Conservation (phyloP, 768 basidiomycete genomes). For the Kockovaella imperatae region DNA sequence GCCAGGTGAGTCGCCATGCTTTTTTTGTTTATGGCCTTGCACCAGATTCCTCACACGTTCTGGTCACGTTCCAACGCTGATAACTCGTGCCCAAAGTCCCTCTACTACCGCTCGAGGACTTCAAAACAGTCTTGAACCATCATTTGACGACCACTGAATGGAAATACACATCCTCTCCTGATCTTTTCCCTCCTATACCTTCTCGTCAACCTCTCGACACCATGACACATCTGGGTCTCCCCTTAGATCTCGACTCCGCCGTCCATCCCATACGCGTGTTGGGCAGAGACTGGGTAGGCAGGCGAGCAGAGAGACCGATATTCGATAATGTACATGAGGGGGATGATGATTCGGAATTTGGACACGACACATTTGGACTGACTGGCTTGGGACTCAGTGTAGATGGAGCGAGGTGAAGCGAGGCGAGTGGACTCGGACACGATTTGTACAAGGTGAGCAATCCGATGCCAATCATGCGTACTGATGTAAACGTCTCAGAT, state of each 20-base stretch:
- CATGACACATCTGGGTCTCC: no score
- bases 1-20: not conserved
- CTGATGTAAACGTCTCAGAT: no score
- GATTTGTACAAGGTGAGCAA: no score
- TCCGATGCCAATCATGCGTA: no score
- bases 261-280: slow-evolving; percentile 19
- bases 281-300: slow-evolving; percentile 16
- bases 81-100: slow-evolving; percentile 6
- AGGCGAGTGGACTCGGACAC: no score
- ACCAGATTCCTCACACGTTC: no score
- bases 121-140: slow-evolving; percentile 25
- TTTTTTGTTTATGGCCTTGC: not conserved
- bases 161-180: slow-evolving; percentile 13
- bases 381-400: no score
- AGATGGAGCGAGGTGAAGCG: no score
- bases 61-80: not conserved
- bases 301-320: not conserved
- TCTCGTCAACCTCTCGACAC: not conserved
- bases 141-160: slow-evolving; percentile 30
- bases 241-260: not conserved
- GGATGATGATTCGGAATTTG: not conserved
- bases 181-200: not conserved
- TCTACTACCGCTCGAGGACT: slow-evolving; percentile 9
- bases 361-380: no score
- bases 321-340: not conserved